phyloP scores from a whole-genome alignment of 2,329 filamentous ascomycete species.

The Paraphaeosphaeria sporulosa region DNA sequence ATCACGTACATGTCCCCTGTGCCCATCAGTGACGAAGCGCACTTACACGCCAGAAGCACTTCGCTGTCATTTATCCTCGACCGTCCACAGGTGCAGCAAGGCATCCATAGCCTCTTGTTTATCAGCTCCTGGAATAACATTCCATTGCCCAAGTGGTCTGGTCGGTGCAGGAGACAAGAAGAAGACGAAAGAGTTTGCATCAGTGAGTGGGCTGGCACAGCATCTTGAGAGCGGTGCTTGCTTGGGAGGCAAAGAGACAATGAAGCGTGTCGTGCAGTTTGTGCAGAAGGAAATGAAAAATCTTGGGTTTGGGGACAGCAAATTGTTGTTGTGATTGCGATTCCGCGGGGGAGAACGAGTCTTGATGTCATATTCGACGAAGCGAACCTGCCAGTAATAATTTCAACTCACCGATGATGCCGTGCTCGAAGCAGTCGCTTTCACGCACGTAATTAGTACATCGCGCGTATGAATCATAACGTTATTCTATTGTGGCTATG shows the following conservation, averaged over 20 bases:
- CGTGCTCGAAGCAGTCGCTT: background rate
- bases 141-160: background rate
- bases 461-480: background rate
- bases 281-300: background rate
- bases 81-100: background rate
- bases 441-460: background rate
- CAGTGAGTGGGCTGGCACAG: background rate
- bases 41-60: background rate
- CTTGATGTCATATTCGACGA: background rate
- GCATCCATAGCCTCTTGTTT: background rate
- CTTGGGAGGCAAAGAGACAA: background rate
- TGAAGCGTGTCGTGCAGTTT: background rate
- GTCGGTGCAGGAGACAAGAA: background rate
- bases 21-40: background rate
- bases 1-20: background rate
- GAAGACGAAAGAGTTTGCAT: background rate
- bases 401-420: background rate
- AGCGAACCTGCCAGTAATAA: background rate
- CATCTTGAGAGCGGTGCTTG: constrained; percentile 4
- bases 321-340: background rate
- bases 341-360: background rate
- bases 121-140: background rate
- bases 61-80: background rate
- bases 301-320: background rate
- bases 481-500: background rate